Conservation (phyloP, 352 stramenopile genomes). For the Phytophthora quininea region DNA sequence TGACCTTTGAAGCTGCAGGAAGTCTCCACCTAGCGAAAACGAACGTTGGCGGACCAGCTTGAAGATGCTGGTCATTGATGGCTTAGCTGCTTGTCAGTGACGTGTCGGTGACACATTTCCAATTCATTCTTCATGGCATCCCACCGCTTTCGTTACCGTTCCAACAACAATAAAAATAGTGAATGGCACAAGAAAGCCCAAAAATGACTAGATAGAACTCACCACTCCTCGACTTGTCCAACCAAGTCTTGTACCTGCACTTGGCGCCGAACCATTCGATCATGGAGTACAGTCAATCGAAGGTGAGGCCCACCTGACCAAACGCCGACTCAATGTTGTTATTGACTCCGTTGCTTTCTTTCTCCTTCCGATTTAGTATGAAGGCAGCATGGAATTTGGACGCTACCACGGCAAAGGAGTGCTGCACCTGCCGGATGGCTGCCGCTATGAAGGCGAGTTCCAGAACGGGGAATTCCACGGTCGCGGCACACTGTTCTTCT, state of each 20-base stretch:
- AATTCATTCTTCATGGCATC: too few relatives aligned
- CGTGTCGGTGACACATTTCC: too few relatives aligned
- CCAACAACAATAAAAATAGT: too few relatives aligned
- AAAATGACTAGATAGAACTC: neutral
- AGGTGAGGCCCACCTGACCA: slow-evolving; percentile 15
- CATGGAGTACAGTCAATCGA: slow-evolving; percentile 42
- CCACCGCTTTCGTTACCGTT: too few relatives aligned
- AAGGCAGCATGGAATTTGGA: slow-evolving; percentile 61
- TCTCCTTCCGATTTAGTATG: slow-evolving; percentile 42
- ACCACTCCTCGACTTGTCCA: neutral
- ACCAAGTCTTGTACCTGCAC: neutral
- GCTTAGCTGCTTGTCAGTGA: too few relatives aligned
- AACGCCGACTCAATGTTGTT: neutral
- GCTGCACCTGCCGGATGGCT: slow-evolving; percentile 63
- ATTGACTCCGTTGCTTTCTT: neutral
- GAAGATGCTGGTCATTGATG: too few relatives aligned
- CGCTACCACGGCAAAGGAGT: slow-evolving; percentile 64
- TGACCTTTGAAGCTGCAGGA: too few relatives aligned
- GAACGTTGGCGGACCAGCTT: too few relatives aligned
- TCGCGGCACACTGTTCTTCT: slow-evolving; percentile 71
- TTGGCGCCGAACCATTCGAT: neutral
- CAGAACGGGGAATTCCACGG: slow-evolving; percentile 83
- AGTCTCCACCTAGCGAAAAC: too few relatives aligned
- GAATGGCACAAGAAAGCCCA: neutral
- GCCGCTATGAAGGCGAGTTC: slow-evolving; percentile 83